phyloP scores from a whole-genome alignment of 495 filamentous ascomycete genomes.

The Xylaria intraflava region DNA sequence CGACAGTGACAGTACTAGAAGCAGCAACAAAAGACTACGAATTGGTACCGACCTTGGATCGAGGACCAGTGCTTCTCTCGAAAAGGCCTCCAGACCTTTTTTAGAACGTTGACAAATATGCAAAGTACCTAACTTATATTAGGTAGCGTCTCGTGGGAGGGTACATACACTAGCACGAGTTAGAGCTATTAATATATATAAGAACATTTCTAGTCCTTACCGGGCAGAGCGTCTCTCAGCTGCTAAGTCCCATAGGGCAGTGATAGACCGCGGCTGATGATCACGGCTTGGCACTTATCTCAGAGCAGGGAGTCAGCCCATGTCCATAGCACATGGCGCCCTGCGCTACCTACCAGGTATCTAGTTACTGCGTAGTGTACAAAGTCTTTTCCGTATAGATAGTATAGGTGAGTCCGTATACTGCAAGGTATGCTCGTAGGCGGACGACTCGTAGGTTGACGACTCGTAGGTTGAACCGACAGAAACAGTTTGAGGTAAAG shows the following conservation, averaged over 20 bases:
- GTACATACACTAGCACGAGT: background rate
- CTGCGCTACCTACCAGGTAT: background rate
- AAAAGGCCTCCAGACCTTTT: background rate
- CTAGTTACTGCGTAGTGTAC: too few relatives aligned
- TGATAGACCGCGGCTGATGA: background rate
- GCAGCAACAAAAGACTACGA: background rate
- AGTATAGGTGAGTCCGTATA: too few relatives aligned
- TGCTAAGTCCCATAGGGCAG: background rate
- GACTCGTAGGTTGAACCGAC: too few relatives aligned
- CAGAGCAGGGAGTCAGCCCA: too few relatives aligned
- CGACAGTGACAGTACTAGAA: too few relatives aligned
- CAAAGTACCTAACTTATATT: too few relatives aligned
- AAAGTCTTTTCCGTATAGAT: too few relatives aligned
- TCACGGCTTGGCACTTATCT: background rate
- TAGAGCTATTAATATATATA: conserved; percentile 1
- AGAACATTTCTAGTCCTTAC: background rate
- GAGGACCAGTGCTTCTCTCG: background rate
- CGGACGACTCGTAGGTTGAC: too few relatives aligned
- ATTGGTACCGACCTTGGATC: background rate
- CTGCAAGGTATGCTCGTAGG: too few relatives aligned
- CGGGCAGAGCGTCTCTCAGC: background rate
- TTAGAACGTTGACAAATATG: conserved; percentile 8
- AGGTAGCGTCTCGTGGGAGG: too few relatives aligned
- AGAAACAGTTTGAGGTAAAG: too few relatives aligned
- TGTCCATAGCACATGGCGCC: background rate